Evolutionary conservation across 1,139 yeast species (phyloP), one percentile per base, ranked within the genome.

Genomic region (Pichia sp.): DNA sequence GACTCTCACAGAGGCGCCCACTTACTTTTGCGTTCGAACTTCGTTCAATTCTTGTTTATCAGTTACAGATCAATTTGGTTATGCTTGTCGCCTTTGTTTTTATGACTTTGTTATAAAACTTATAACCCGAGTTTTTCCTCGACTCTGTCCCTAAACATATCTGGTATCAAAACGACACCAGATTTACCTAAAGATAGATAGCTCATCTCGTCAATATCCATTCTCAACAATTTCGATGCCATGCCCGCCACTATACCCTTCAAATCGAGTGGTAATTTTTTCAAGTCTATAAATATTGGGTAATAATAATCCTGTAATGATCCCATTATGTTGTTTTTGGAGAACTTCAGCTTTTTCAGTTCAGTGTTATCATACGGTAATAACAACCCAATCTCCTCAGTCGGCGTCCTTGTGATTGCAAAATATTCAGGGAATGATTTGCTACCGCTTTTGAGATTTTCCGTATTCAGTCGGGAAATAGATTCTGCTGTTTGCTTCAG

Each of bases 171-270:
- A 10, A 84, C 79, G 4, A 84, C 74, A 9, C 84, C 87, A 2
- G 85, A 77, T 56, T 76, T 71, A 2, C 86, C 88, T 72, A 85
- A 80, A 10, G 87, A 81, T 33, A 84, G 69, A 61, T 84, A 84
- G 62, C 79, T 78, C 81, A 84, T 79, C 58, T 83, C 85, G 49
- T 75, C 73, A 16, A 66, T 63, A 8, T 63, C 63, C 9, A 61
- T 55, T 20, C 55, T 63, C 40, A 80, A 65, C 36, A 83, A 67
- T 54, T 72, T 74, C 53, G 80, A 73, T 0, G 89, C 87, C 36
- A 84, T 76, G 1, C 88, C 87, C 0, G 87, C 83, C 1, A 84
- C 88, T 54, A 84, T 82, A 50, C 89, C 89, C 8, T 85, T 82
- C 7, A 83, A 75, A 64, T 83, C 84, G 46, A 81, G 70, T 0